These are phyloP conservation scores for Starmera dryadoides DNA, from an alignment of 805 yeast genomes.

Conservation along the genomic window DNA sequence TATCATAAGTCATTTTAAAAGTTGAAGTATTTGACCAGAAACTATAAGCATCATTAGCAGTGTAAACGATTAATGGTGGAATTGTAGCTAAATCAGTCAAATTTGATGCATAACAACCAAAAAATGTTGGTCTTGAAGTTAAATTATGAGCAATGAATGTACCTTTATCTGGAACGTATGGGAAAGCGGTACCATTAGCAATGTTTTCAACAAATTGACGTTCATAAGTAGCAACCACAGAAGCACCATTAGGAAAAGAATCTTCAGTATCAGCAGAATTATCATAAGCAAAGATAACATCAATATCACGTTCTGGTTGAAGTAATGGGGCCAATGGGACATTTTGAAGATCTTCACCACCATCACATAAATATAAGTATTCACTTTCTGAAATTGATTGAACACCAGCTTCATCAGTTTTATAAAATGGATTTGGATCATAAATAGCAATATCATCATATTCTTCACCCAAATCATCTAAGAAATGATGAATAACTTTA, in stretches of 20 bases:
- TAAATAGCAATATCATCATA: constrained; percentile 66
- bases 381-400: constrained; percentile 31
- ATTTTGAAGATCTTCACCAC: constrained; percentile 63
- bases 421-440: constrained; percentile 64
- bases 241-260: constrained; percentile 62
- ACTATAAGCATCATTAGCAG: constrained; percentile 66
- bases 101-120: constrained; percentile 71
- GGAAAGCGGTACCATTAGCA: constrained; percentile 60
- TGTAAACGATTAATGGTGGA: constrained; percentile 74
- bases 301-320: constrained; percentile 52
- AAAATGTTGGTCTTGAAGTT: constrained; percentile 67
- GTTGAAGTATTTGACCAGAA: constrained; percentile 69
- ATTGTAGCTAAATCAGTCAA: constrained; percentile 44
- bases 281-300: constrained; percentile 59
- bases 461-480: constrained; percentile 37
- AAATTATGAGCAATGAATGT: constrained; percentile 55
- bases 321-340: constrained; percentile 59
- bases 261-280: constrained; percentile 57
- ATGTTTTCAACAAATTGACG: constrained; percentile 45
- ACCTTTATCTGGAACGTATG: constrained; percentile 67
- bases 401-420: constrained; percentile 30
- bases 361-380: constrained; percentile 53
- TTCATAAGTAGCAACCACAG: constrained; percentile 47
- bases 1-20: constrained; percentile 53
- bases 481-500: constrained; percentile 36